Conservation (phyloP, 192 early-diverging fungal genomes). For the Coemansia sp. region DNA sequence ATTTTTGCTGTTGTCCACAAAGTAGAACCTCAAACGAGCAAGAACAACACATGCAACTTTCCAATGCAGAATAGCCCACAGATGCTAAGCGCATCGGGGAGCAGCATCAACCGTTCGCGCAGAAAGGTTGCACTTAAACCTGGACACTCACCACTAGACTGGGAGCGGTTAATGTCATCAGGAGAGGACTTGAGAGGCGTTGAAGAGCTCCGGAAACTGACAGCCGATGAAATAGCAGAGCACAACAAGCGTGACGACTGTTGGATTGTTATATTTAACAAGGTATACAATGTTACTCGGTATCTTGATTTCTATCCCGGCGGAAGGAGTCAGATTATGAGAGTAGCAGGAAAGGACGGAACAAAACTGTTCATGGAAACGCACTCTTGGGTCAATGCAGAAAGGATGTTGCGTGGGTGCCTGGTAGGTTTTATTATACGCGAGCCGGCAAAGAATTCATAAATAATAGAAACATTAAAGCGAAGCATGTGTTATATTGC, state of each 20-base stretch:
- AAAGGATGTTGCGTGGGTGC: conserved; percentile 84
- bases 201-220: conserved; percentile 47
- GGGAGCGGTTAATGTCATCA: conserved; percentile 82
- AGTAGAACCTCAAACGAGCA: not conserved
- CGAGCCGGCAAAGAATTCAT: not conserved
- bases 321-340: conserved; percentile 76
- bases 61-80: conserved; percentile 53
- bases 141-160: conserved; percentile 89
- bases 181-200: conserved; percentile 66
- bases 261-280: conserved; percentile 89
- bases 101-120: conserved; percentile 29
- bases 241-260: conserved; percentile 81
- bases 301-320: conserved; percentile 94
- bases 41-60: conserved; percentile 14
- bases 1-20: not conserved
- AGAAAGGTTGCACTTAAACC: conserved; percentile 83
- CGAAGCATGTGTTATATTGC: not conserved
- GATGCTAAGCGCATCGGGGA: conserved; percentile 23
- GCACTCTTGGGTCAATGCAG: conserved; percentile 95
- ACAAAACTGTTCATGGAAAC: conserved; percentile 85
- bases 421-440: conserved; percentile 62
- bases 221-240: conserved; percentile 70
- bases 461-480: not conserved
- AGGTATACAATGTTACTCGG: conserved; percentile 89
- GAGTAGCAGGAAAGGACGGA: conserved; percentile 89